Conservation (phyloP, 2,329 filamentous ascomycete species). For the Clonostachys rosea region DNA sequence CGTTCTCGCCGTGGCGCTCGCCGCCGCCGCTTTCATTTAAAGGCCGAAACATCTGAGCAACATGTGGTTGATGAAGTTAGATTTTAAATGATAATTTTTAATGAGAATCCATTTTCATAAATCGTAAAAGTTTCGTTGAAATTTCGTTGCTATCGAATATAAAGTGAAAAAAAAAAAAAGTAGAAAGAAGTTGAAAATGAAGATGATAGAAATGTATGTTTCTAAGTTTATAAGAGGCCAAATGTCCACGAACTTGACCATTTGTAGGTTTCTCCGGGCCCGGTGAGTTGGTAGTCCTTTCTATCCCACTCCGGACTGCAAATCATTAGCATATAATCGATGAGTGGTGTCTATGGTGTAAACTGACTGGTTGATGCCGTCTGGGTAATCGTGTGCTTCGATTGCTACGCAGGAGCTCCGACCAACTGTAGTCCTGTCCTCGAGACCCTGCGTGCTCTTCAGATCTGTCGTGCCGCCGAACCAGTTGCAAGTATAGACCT, state of each 20-base stretch:
- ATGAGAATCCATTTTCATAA: too few relatives aligned
- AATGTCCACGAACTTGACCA: slow-evolving; percentile 42
- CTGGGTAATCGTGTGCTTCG: slow-evolving; percentile 74
- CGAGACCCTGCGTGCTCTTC: slow-evolving; percentile 55
- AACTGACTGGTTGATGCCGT: slow-evolving; percentile 66
- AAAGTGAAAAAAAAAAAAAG: too few relatives aligned
- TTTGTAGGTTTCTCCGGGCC: slow-evolving; percentile 30
- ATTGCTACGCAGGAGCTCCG: slow-evolving; percentile 70
- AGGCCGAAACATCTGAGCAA: too few relatives aligned
- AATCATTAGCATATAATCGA: slow-evolving; percentile 6
- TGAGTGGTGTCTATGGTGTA: background rate
- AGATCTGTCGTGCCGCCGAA: slow-evolving; percentile 43
- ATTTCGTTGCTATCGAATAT: too few relatives aligned
- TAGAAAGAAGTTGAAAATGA: too few relatives aligned
- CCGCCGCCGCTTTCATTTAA: too few relatives aligned
- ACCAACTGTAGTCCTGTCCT: slow-evolving; percentile 33
- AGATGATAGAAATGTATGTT: background rate
- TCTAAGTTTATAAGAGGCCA: slow-evolving; percentile 9
- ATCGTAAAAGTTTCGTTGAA: too few relatives aligned
- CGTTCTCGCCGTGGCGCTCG: too few relatives aligned
- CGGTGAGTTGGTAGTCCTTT: slow-evolving; percentile 30
- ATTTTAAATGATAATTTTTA: too few relatives aligned
- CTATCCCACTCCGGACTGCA: slow-evolving; percentile 37
- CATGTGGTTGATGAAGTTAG: too few relatives aligned
- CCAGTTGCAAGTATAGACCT: slow-evolving; percentile 66